phyloP scores from a whole-genome alignment of 106 monocot species.

The Narthecium ossifragum region DNA sequence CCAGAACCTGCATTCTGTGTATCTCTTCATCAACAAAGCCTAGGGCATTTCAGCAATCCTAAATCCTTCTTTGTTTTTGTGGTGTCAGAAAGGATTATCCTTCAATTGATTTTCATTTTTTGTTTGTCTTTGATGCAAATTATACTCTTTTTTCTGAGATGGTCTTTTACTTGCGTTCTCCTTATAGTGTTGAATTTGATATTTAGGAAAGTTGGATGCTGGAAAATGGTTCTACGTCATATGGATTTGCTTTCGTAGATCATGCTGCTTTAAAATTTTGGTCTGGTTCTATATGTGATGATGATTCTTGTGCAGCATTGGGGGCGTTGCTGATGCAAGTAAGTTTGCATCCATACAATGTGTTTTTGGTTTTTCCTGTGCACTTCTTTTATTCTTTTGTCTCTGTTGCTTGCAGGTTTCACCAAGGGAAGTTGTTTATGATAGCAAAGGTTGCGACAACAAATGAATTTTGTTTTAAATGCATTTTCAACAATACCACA shows the following conservation, averaged over 20 bases:
- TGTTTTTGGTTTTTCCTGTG: no score
- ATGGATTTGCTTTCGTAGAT: constrained; percentile 95
- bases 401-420: constrained; percentile 51
- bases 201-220: constrained; percentile 24
- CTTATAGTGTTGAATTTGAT: constrained; percentile 6
- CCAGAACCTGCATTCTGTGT: no score
- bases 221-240: constrained; percentile 32
- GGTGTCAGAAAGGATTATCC: no score
- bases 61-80: no score
- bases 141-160: no score
- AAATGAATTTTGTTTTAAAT: not conserved
- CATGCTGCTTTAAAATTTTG: constrained; percentile 81
- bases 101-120: no score
- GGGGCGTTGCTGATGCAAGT: constrained; percentile 93
- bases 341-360: constrained; percentile 17
- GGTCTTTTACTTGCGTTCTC: no score
- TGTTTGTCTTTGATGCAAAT: no score
- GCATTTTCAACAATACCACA: no score
- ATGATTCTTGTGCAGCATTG: constrained; percentile 68
- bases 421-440: constrained; percentile 86
- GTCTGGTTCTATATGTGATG: constrained; percentile 79
- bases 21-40: no score
- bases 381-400: constrained; percentile 1
- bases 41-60: no score
- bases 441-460: constrained; percentile 50